A percentile compares a stretch with the other conserved stretches of the same genome.
Evolutionary conservation across 2,329 filamentous ascomycete species (phyloP).

Genomic region (Arthrinium phaeospermum): DNA sequence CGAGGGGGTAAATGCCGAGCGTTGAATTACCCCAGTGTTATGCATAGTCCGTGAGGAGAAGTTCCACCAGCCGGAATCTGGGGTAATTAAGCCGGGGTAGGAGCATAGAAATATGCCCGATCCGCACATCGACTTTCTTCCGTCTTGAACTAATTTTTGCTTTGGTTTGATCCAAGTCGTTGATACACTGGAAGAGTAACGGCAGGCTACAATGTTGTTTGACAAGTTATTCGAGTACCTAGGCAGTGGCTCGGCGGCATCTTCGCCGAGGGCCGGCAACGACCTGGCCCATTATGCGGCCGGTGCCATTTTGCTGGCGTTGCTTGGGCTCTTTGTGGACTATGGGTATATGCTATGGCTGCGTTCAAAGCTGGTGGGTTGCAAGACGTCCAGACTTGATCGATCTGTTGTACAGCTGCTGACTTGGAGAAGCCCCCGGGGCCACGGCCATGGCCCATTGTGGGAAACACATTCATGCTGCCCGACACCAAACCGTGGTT

Average conservation of each 20-base stretch:
- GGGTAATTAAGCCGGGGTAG: constrained; percentile 1
- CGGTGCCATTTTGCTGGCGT: not conserved
- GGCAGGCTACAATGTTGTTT: not conserved
- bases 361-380: constrained; percentile 51
- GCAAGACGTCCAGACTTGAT: no score
- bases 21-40: not conserved
- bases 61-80: not conserved
- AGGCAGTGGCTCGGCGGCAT: not conserved
- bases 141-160: not conserved
- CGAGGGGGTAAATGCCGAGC: not conserved
- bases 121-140: not conserved
- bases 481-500: constrained; percentile 63
- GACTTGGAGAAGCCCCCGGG: constrained; percentile 52
- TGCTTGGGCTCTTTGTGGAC: constrained; percentile 43
- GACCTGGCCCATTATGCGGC: not conserved
- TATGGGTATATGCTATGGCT: constrained; percentile 57
- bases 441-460: constrained; percentile 57
- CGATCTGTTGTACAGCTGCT: not conserved
- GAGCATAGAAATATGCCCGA: constrained; percentile 9
- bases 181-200: not conserved
- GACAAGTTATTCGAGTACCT: not conserved
- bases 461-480: constrained; percentile 62
- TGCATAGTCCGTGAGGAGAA: constrained; percentile 9
- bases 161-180: not conserved
- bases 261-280: not conserved